Conservation (phyloP, 495 filamentous ascomycete species). For the Mytilinidion resinicola region DNA sequence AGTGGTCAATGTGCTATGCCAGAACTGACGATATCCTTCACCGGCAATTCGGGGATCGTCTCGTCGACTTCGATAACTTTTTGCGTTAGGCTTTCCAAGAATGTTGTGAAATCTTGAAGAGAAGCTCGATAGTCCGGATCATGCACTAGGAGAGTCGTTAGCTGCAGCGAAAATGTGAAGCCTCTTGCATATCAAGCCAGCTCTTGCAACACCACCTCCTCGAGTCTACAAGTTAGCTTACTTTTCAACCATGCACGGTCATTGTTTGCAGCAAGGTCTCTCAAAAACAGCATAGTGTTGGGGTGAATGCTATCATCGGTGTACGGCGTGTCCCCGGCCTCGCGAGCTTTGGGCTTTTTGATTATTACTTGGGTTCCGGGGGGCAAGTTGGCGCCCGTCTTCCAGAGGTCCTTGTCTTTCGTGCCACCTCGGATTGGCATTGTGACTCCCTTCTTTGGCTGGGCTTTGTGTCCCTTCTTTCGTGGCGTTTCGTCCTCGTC, state of each 20-base stretch:
- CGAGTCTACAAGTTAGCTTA: constrained; percentile 33
- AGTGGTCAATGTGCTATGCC: not conserved
- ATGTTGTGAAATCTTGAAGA: constrained; percentile 71
- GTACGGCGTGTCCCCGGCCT: constrained; percentile 60
- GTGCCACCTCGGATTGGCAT: constrained; percentile 19
- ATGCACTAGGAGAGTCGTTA: constrained; percentile 46
- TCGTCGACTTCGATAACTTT: constrained; percentile 64
- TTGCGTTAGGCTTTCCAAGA: constrained; percentile 60
- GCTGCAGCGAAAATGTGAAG: not conserved
- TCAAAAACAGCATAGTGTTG: constrained; percentile 74
- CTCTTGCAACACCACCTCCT: not conserved
- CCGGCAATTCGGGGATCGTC: constrained; percentile 75
- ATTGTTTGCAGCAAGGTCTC: constrained; percentile 71
- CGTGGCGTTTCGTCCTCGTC: constrained; percentile 31
- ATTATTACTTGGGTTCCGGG: constrained; percentile 61
- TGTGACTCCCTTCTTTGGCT: constrained; percentile 22
- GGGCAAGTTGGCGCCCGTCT: constrained; percentile 51
- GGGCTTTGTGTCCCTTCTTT: constrained; percentile 22
- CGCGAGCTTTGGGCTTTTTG: constrained; percentile 62
- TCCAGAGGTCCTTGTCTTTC: constrained; percentile 51
- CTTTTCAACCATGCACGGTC: constrained; percentile 75
- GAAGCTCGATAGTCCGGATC: constrained; percentile 70
- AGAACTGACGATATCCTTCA: constrained; percentile 63
- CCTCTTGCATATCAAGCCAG: not conserved
- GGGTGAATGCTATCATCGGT: constrained; percentile 63